Percentiles rank a stretch among this genome's conserved stretches.
These are phyloP conservation scores for Diplodia scrobiculata DNA, from an alignment of 2,329 filamentous ascomycete genomes.

Conservation along the genomic window DNA sequence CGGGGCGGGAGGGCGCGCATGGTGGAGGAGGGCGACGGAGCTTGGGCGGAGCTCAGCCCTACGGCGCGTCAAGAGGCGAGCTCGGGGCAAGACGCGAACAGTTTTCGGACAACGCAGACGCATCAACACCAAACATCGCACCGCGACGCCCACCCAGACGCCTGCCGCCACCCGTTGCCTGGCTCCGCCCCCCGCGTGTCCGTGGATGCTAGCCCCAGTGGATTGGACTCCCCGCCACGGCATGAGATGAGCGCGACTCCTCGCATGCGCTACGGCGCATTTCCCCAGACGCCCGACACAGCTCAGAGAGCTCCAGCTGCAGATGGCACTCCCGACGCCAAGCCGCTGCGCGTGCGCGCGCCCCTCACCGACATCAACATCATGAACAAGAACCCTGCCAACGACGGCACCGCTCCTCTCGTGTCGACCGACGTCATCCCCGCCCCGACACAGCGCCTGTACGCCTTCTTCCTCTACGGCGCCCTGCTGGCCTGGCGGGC, in stretches of 20 bases:
- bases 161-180: conserved; percentile 12
- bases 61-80: conserved; percentile 28
- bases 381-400: conserved; percentile 37
- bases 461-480: conserved; percentile 77
- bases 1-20: conserved; percentile 6
- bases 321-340: conserved; percentile 33
- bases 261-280: conserved; percentile 74
- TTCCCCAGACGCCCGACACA: conserved; percentile 70
- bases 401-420: conserved; percentile 56
- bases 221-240: conserved; percentile 28
- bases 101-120: conserved; percentile 35
- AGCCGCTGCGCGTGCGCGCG: conserved; percentile 39
- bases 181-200: conserved; percentile 8
- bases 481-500: conserved; percentile 77
- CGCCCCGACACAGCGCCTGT: conserved; percentile 86
- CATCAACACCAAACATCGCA: conserved; percentile 31
- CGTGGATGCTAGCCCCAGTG: conserved; percentile 18
- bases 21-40: conserved; percentile 3
- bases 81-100: conserved; percentile 31
- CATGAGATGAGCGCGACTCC: conserved; percentile 82
- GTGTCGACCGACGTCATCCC: conserved; percentile 83
- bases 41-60: conserved; percentile 21
- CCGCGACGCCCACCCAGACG: conserved; percentile 13
- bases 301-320: conserved; percentile 33
- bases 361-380: conserved; percentile 36